Evolutionary conservation across 1,284 basidiomycete genomes (phyloP), one percentile per base, ranked within the genome.

Genomic region (Papiliotrema fonsecae): DNA sequence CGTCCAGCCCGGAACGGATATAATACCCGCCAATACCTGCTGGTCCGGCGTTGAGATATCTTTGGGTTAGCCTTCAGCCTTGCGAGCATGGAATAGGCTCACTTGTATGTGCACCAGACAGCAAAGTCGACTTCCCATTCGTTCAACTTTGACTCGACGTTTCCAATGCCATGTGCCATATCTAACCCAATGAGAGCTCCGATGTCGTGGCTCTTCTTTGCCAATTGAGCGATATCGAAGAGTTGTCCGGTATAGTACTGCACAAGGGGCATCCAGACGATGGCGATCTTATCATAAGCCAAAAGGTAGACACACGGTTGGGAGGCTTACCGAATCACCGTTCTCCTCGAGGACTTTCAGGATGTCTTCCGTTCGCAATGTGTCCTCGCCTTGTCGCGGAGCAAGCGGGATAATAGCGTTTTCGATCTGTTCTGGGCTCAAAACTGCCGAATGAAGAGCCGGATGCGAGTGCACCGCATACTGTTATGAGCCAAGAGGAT

Each of bases 221-320:
- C 90, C 64, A 99, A 86, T 22, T 76, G 74, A 64, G 85, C 65
- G 76, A 97, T 89, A 49, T 90, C 86, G 74, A 98, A 97, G 70
- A 80, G 82, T 74, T 98, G 93, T n/a, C 93, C 96, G 11, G 91
- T 94, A 75, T 97, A 97, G 77, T 93, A 98, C 73, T 98, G 94
- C 11, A 96, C 82, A 1, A 90, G 88, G 49, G 86, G 84, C 65
- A 97, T 86, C 55, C 94, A 81, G 49, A 97, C 89, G 43, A 97
- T 78, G 22, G 92, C 87, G 57, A 96, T 89, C 56, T n/a, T 81
- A 31, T 7, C 14, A 19, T 36, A 7, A 34, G 35, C 34, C 30
- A 36, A 13, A 34, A 26, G 19, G 18, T 4, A 19, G 16, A 25
- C 16, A 41, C 14, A 21, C n/a, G n/a, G 7, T 4, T 18, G 18